Percentiles rank a stretch among this genome's conserved stretches.
These are phyloP conservation scores for Chytriomyces confervae DNA, from an alignment of 192 early-diverging fungal genomes.

Conservation along the genomic window DNA sequence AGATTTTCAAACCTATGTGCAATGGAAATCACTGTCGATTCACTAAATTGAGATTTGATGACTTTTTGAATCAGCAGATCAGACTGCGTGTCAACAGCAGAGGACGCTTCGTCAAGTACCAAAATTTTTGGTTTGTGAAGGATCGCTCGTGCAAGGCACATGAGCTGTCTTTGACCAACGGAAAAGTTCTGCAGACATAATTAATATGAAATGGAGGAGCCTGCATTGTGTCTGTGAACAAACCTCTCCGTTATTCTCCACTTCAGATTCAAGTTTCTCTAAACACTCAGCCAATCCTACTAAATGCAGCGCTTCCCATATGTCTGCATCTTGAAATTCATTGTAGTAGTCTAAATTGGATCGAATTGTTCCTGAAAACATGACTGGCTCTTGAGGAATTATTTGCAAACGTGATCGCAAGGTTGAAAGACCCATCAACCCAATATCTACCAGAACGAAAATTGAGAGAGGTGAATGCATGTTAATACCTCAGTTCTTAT, in stretches of 20 bases:
- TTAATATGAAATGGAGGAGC: neutral
- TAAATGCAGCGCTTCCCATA: neutral
- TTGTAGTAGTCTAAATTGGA: neutral
- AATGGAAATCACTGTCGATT: no score
- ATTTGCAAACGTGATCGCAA: neutral
- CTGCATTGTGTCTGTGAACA: neutral
- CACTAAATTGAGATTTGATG: no score
- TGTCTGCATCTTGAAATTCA: slow-evolving; percentile 7
- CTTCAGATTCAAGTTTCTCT: neutral
- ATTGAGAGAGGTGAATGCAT: neutral
- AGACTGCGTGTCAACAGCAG: no score
- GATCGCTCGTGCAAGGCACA: slow-evolving; percentile 65
- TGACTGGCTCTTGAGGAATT: neutral
- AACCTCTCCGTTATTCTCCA: slow-evolving; percentile 2
- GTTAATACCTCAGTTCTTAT: no score
- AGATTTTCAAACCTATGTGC: slow-evolving; percentile 24
- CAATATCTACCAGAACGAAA: neutral
- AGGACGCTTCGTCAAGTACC: slow-evolving; percentile 1
- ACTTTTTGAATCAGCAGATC: no score
- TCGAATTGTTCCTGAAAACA: neutral
- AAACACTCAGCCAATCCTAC: neutral
- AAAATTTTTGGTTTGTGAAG: slow-evolving; percentile 29
- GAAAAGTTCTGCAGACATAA: neutral
- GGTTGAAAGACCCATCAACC: neutral
- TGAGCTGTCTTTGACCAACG: slow-evolving; percentile 30